Evolutionary conservation across 768 basidiomycete genomes (phyloP).

Genomic region (Pleurotus djamor): DNA sequence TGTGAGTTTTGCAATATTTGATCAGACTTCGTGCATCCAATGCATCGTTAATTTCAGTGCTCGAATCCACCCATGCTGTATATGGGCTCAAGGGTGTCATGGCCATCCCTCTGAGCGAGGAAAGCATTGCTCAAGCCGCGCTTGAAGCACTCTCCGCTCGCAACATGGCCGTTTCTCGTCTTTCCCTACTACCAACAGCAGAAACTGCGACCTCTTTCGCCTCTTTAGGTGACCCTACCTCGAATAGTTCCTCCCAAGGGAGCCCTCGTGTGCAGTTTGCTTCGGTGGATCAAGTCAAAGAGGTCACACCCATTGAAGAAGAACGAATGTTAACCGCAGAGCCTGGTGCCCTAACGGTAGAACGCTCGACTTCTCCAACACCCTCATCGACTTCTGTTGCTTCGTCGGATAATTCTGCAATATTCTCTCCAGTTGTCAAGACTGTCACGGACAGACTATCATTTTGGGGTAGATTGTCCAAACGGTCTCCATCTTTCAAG

Average conservation of each 20-base stretch:
- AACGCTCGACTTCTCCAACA: conserved; percentile 24
- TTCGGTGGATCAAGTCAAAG: neutral
- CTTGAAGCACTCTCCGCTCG: conserved; percentile 52
- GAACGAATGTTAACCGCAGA: neutral
- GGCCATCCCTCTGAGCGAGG: conserved; percentile 67
- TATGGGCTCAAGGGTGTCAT: conserved; percentile 68
- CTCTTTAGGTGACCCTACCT: neutral
- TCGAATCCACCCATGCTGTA: conserved; percentile 59
- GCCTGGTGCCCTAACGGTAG: conserved; percentile 8
- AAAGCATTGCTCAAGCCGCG: conserved; percentile 55
- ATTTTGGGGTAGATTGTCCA: conserved; percentile 70
- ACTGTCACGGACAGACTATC: conserved; percentile 65
- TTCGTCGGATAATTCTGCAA: conserved; percentile 42
- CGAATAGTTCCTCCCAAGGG: neutral
- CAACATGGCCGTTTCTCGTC: conserved; percentile 39
- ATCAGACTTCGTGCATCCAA: neutral
- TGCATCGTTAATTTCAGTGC: conserved; percentile 39
- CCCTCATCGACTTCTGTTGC: conserved; percentile 55
- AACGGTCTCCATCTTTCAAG: conserved; percentile 27
- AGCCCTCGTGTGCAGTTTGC: conserved; percentile 10
- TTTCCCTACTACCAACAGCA: conserved; percentile 39
- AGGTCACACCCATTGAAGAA: neutral
- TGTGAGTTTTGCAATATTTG: conserved; percentile 42
- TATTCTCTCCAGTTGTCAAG: conserved; percentile 56
- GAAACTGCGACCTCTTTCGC: conserved; percentile 13